phyloP scores from a whole-genome alignment of 352 stramenopile genomes.

The Plasmopara muralis region DNA sequence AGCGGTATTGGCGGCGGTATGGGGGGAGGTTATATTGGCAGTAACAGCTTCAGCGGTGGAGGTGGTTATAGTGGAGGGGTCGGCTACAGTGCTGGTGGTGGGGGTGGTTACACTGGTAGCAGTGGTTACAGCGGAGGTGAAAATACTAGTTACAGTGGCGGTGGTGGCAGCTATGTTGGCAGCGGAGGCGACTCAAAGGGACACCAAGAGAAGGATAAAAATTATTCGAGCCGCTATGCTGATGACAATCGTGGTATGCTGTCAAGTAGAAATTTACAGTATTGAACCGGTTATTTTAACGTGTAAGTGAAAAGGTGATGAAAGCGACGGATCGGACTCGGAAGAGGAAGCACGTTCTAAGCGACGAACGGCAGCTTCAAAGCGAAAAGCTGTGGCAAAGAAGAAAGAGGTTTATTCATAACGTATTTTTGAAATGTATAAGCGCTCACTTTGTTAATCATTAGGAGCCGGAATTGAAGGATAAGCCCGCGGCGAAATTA shows the following conservation, averaged over 20 bases:
- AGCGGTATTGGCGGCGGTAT: conserved; percentile 40
- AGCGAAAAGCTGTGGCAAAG: conserved; percentile 47
- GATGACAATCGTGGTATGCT: conserved; percentile 40
- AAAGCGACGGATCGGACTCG: conserved; percentile 61
- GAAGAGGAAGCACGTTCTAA: conserved; percentile 57
- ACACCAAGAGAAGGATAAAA: conserved; percentile 56
- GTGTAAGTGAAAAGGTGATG: conserved; percentile 33
- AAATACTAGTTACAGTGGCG: conserved; percentile 25
- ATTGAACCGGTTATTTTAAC: too few species aligned
- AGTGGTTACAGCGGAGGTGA: conserved; percentile 33
- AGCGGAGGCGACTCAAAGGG: conserved; percentile 40
- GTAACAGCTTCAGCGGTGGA: conserved; percentile 32
- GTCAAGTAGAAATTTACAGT: neutral
- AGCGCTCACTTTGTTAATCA: too few species aligned
- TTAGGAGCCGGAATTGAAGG: conserved; percentile 19
- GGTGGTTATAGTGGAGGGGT: conserved; percentile 32
- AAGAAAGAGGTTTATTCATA: conserved; percentile 56
- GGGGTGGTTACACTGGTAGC: conserved; percentile 27
- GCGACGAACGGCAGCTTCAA: conserved; percentile 56
- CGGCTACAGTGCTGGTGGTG: conserved; percentile 28
- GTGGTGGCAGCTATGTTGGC: conserved; percentile 33
- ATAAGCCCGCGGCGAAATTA: conserved; percentile 36
- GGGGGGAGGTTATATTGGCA: conserved; percentile 33
- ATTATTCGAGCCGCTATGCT: conserved; percentile 66
- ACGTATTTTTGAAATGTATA: neutral